Base-by-base conservation (phyloP, 768 basidiomycete species). In the Collybiopsis confluens region DNA sequence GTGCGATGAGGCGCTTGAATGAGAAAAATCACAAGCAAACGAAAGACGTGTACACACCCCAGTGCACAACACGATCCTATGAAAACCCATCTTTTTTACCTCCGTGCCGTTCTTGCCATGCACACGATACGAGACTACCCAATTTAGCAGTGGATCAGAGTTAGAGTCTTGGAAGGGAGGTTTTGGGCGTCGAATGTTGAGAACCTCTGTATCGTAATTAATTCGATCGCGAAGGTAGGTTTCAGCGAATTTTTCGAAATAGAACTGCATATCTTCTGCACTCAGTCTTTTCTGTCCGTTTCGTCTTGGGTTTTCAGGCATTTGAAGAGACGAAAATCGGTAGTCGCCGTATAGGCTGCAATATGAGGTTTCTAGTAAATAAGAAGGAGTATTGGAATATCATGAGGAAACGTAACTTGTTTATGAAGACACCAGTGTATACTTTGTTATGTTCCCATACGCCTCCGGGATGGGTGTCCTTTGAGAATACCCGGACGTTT, bases 301-400 rank as follows among this genome's bases (percentile, higher is more conserved):
- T 10, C 67, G 56, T n/a, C 69, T 58, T 3, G 59, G 33, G 8
- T 78, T 80, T 3, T 66, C 63, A 0, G 75, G 74, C 85, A 85
- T 85, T 2, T 70, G 61, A 36, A 83, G 56, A 0, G 77, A 59
- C 5, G 84, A 84, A 65, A 86, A 85, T 10, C 72, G 61, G 56
- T 77, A 85, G 58, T 88, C 82, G 2, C 83, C 84, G 59, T 84
- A 76, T 1, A 87, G 82, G 59, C 85, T 86, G n/a, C n/a, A n/a
- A n/a, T n/a, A n/a, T n/a, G n/a, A 52, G 21, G 49, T 21, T 23
- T 11, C 24, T n/a, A 13, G 16, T 4, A 16, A 10, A 21, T 46
- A 30, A 52, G 41, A 20, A 20, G 28, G n/a, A n/a, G n/a, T n/a
- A n/a, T n/a, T n/a, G 36, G 35, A 43, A 43, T 18, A 21, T 8